Percentiles rank a stretch among this genome's conserved stretches.
These are phyloP conservation scores for Asterella californica DNA, from an alignment of 225 moss, liverwort and hornwort species.

Conservation along the genomic window DNA sequence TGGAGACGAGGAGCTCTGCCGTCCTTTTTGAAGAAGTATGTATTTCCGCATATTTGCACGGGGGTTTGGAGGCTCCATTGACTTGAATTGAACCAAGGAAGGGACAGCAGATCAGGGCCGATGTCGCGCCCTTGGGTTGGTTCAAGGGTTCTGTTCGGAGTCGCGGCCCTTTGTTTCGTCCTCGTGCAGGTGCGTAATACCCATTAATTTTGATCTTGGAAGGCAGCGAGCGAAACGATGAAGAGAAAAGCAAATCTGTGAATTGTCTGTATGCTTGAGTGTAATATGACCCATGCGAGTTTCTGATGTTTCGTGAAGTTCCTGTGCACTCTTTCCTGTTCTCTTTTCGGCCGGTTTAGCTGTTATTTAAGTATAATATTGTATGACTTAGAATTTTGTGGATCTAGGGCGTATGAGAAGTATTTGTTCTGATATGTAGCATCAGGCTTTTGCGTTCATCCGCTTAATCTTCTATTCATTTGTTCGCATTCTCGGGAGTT, in stretches of 20 bases:
- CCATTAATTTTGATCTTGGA: not conserved
- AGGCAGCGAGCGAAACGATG: not conserved
- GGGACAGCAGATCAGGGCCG: not conserved
- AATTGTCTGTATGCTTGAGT: not conserved
- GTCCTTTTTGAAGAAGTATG: too few species aligned
- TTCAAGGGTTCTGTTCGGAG: constrained; percentile 26
- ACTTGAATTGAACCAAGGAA: not conserved
- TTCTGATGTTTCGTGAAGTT: not conserved
- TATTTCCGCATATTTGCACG: too few species aligned
- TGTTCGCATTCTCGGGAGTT: not conserved
- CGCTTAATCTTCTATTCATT: not conserved
- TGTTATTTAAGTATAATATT: not conserved
- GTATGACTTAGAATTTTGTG: not conserved
- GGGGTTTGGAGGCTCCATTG: not conserved
- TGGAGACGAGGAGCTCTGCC: too few species aligned
- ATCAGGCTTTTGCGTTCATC: not conserved
- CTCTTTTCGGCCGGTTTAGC: not conserved
- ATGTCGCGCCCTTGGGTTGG: constrained; percentile 33
- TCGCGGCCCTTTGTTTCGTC: constrained; percentile 36
- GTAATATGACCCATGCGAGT: not conserved
- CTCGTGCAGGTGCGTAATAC: constrained; percentile 32
- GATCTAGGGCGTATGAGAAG: constrained; percentile 3
- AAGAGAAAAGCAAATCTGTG: not conserved
- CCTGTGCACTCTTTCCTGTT: not conserved
- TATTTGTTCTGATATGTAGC: not conserved